Base-by-base conservation (phyloP, 2,329 filamentous ascomycete species). In the Xylariaceae sp. region DNA sequence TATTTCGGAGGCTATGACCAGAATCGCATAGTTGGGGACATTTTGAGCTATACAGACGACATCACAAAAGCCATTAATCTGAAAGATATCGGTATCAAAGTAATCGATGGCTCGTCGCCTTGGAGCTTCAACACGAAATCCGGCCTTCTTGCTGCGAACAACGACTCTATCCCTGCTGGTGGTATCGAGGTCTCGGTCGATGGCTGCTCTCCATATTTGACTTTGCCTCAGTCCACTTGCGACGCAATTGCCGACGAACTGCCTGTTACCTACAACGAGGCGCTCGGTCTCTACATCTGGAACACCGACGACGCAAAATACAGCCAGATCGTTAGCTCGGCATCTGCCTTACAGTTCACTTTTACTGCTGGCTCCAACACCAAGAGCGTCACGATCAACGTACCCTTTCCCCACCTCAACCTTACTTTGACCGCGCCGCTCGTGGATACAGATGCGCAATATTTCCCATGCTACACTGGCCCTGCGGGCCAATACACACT, bases 381-480 rank as follows among this genome's bases (percentile, higher is more conserved):
- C 0, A 52, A 62, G 2, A 68, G 66, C 39, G 52, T 73, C 39
- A 68, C 64, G 1, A 73, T 76, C 58, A 73, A 74, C 11, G 69
- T 75, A 2, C 73, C 73, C 11, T 67, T 69, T 43, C 59, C 57
- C 31, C 63, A 70, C 32, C 62, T 71, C n/a, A 69, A 71, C 52
- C 62, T 71, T 6, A 75, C 71, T 0, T 62, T 75, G 4, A 65
- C 68, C 1, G 31, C 59, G 1, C 71, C 71, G 0, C 59, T 75
- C 2, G 62, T 66, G 5, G 58, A 62, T 2, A 54, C 40, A 2
- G 59, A 67, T 5, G 61, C 56, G 12, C 67, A 63, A 35, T 75
- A 75, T 55, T 75, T 77, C 49, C 74, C 72, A 1, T 76, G 73
- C 51, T 62, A 63, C 17, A 63, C 64, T 0, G 62, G 61, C 10